Evolutionary conservation across 805 yeast species (phyloP), one percentile per base, ranked within the genome.

Genomic region (Wickerhamomyces tratensis): DNA sequence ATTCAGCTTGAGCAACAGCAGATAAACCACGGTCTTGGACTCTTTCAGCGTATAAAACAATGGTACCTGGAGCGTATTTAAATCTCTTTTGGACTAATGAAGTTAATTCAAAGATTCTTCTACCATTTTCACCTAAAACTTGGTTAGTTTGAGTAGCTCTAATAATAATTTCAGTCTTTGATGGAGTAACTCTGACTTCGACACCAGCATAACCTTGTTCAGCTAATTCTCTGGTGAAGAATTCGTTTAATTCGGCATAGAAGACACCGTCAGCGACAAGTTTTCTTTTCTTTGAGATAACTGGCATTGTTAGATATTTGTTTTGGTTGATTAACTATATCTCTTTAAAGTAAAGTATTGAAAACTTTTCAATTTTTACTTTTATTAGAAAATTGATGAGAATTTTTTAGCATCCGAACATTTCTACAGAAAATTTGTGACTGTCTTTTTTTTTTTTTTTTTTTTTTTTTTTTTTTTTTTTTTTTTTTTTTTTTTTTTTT

Each of bases 141-240:
- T 86, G 94, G 70, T 87, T 94, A 67, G 97, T 89, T 86, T 88
- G 91, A 67, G 97, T 87, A 63, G 98, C 98, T 76, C 96, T 88
- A 77, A 93, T 88, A 71, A 93, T 86, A 59, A 93, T 86, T 77
- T 93, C 98, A 67, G 95, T 88, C 82, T 86, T 89, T 78, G 91
- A 74, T 72, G 97, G 93, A 69, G 97, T 87, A 67, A 86, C 86
- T 79, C 98, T 86, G 71, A 93, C 96, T 78, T 93, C 98, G 67
- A 93, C 96, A 78, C 98, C 98, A 64, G 98, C 93, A 82, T 93
- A 93, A 71, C 98, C 98, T 77, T 93, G 96, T 79, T 93, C 98
- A 63, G 98, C 96, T 68, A 93, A 85, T 76, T 93, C 98, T 80
- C 98, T 91, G 82, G 97, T 87, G 88, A 93, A 93, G 93, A 93